Base-by-base conservation (phyloP, 164 flowering plant species). In the Stephania yunnanensis region DNA sequence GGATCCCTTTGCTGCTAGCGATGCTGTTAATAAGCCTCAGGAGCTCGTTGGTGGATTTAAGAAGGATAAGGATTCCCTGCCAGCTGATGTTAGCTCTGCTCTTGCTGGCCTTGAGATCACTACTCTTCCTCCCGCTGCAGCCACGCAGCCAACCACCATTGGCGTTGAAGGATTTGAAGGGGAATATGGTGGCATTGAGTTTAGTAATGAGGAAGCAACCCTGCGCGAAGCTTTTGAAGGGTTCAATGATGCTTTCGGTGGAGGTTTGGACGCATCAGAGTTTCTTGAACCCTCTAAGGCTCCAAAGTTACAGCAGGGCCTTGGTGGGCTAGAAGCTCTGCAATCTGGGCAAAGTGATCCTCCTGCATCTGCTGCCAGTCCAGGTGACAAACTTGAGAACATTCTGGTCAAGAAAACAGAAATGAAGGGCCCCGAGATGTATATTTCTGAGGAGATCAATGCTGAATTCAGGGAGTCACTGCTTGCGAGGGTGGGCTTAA, bases 101-200 rank as follows among this genome's bases (percentile, higher is more conserved):
- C 81, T 95, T 78, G 92, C 93, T 10, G 96, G 97, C 10, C 86
- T 95, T 11, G 97, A 95, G 36, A 89, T 95, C 20, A 90, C 97
- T 1, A 82, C 95, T 9, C 83, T 95, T 78, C 99, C 98, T 3
- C 99, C 98, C 3, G 92, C 98, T 1, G 97, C 87, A 71, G 99
- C 99, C 0, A 87, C 96, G 0, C 90, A 92, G 67, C 86, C 97
- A 0, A 95, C 97, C 0, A 87, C 82, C 58, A 93, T 95, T 50
- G 90, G 85, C 30, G 97, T 91, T 4, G 99, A 93, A 74, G 99
- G 99, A 0, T 95, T 95, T 79, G 99, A 95, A 84, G 99, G 99
- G 58, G 84, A 93, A 8, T 95, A 95, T 81, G 99, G 99, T 78
- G 99, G 99, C 19, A 85, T 95, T 67, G 98, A 91, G 81, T 95